Evolutionary conservation across 495 filamentous ascomycete genomes (phyloP).

Genomic region (Aspergillus mulundensis): DNA sequence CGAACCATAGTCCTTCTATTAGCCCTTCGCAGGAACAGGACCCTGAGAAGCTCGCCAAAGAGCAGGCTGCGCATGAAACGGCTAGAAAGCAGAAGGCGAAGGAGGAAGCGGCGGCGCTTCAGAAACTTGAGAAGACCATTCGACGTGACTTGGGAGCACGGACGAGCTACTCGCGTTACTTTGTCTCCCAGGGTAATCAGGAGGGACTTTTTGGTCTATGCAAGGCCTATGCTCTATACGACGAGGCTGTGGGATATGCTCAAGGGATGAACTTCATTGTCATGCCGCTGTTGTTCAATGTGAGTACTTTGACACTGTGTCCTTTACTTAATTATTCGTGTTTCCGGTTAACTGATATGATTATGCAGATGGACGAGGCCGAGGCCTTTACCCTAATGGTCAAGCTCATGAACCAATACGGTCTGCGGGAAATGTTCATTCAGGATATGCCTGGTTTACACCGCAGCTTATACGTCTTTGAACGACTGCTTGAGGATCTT

Average conservation of each 20-base stretch:
- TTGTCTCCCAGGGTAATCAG: slow-evolving; percentile 81
- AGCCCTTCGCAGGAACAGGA: slow-evolving; percentile 61
- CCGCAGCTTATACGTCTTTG: slow-evolving; percentile 89
- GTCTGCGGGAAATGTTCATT: slow-evolving; percentile 87
- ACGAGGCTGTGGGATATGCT: slow-evolving; percentile 92
- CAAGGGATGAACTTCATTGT: slow-evolving; percentile 99
- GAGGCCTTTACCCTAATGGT: slow-evolving; percentile 94
- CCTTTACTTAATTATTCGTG: neutral
- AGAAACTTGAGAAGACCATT: slow-evolving; percentile 88
- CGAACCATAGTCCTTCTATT: slow-evolving; percentile 53
- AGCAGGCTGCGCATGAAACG: slow-evolving; percentile 60
- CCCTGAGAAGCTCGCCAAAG: slow-evolving; percentile 59
- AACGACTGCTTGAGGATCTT: slow-evolving; percentile 87
- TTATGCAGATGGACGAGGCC: slow-evolving; percentile 82
- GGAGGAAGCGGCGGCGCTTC: slow-evolving; percentile 64
- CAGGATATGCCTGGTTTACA: slow-evolving; percentile 97
- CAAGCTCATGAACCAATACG: slow-evolving; percentile 93
- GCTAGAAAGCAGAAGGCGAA: slow-evolving; percentile 70
- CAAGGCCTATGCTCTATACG: slow-evolving; percentile 95
- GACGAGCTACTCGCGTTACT: slow-evolving; percentile 94
- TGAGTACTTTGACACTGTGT: slow-evolving; percentile 39
- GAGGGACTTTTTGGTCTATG: slow-evolving; percentile 93
- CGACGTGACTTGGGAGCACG: slow-evolving; percentile 83
- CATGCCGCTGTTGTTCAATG: slow-evolving; percentile 96
- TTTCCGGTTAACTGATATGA: neutral